Percentiles rank a stretch among this genome's conserved stretches.
These are phyloP conservation scores for Epithemia pelagica DNA, from an alignment of 108 stramenopile species.

Conservation along the genomic window DNA sequence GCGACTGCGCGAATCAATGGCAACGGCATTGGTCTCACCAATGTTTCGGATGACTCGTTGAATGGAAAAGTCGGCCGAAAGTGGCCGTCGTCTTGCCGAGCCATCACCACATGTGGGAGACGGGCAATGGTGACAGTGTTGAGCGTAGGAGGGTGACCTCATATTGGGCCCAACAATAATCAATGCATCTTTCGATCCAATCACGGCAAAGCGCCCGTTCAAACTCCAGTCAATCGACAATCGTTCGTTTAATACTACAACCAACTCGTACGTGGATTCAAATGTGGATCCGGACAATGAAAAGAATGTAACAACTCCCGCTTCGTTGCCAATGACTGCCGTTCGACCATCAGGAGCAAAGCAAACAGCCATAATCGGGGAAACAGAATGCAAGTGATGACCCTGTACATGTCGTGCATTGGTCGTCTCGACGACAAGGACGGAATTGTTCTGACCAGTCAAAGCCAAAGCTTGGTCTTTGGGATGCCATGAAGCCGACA, in stretches of 20 bases:
- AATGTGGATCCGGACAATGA: constrained; percentile 39
- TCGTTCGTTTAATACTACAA: constrained; percentile 34
- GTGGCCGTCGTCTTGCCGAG: constrained; percentile 14
- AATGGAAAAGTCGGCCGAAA: constrained; percentile 37
- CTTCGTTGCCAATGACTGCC: constrained; percentile 57
- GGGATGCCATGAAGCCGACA: constrained; percentile 68
- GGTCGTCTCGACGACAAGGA: constrained; percentile 60
- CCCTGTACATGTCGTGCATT: constrained; percentile 42
- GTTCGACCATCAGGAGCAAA: constrained; percentile 59
- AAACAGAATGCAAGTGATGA: constrained; percentile 41
- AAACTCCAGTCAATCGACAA: constrained; percentile 57
- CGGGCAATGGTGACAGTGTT: not conserved
- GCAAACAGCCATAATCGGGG: constrained; percentile 44
- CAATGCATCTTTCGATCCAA: constrained; percentile 39
- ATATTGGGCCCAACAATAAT: constrained; percentile 33
- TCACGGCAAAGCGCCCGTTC: constrained; percentile 40
- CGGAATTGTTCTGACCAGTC: constrained; percentile 54
- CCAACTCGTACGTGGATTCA: constrained; percentile 49
- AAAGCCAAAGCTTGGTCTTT: constrained; percentile 56
- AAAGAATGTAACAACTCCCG: constrained; percentile 58
- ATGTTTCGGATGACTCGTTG: constrained; percentile 47
- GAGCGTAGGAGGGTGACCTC: constrained; percentile 9
- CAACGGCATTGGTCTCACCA: constrained; percentile 24
- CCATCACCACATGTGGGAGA: not conserved
- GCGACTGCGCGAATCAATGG: constrained; percentile 40